Evolutionary conservation across 2,329 filamentous ascomycete species (phyloP).

Genomic region (Dactylonectria macrodidyma): DNA sequence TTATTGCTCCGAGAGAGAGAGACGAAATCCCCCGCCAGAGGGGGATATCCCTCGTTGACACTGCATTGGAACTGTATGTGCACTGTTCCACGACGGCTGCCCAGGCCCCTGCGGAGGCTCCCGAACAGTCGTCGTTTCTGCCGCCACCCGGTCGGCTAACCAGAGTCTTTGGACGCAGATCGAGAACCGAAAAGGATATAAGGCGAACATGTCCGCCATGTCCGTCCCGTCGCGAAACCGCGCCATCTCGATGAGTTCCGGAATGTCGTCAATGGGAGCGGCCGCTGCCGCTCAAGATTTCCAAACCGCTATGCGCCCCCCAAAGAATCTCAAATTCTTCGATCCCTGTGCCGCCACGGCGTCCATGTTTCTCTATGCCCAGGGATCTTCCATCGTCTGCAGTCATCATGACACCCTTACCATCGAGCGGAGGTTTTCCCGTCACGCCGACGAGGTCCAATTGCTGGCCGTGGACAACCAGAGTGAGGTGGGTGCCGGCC

Average conservation of each 20-base stretch:
- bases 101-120: conserved; percentile 43
- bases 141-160: conserved; percentile 43
- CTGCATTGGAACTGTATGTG: conserved; percentile 58
- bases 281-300: conserved; percentile 64
- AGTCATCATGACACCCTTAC: conserved; percentile 93
- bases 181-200: conserved; percentile 52
- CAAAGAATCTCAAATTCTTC: conserved; percentile 71
- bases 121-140: conserved; percentile 40
- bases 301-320: conserved; percentile 64
- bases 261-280: conserved; percentile 65
- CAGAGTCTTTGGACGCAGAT: conserved; percentile 36
- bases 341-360: conserved; percentile 93
- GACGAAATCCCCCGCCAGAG: conserved; percentile 44
- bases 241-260: conserved; percentile 72
- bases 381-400: conserved; percentile 86
- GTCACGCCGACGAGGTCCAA: conserved; percentile 86
- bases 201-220: conserved; percentile 67
- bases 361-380: conserved; percentile 89
- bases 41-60: conserved; percentile 49
- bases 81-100: conserved; percentile 54
- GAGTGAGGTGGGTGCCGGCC: conserved; percentile 87
- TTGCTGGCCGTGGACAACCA: conserved; percentile 92
- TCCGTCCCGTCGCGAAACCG: conserved; percentile 71
- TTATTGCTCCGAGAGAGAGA: conserved; percentile 46
- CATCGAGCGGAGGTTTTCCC: conserved; percentile 87